Percentiles rank a stretch among this genome's conserved stretches.
Conservation (phyloP, 106 monocot species). For the Iris macrosiphon region DNA sequence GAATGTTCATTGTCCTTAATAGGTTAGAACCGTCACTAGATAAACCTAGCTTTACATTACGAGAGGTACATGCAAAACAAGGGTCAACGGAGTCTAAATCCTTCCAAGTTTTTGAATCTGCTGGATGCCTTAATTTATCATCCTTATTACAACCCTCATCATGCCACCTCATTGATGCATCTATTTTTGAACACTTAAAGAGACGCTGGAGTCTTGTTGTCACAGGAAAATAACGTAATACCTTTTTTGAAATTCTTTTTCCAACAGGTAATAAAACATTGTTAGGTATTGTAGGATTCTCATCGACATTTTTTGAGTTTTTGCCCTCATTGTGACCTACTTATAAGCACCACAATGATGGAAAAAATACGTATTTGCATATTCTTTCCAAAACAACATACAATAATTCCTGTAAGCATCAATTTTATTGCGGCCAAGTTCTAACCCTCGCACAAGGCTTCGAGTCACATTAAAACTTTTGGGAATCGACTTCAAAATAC, state of each 20-base stretch:
- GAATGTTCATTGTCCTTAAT: too few relatives aligned
- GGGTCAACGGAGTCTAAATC: neutral
- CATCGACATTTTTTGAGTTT: too few relatives aligned
- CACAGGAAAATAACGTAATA: neutral
- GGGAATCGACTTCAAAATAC: neutral
- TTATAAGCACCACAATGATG: neutral
- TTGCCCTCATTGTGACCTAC: neutral
- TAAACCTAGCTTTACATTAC: neutral
- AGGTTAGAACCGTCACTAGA: constrained; percentile 3
- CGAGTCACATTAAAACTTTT: too few relatives aligned
- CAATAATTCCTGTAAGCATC: too few relatives aligned
- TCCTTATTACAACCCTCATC: too few relatives aligned
- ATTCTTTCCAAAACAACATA: too few relatives aligned
- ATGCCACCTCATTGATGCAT: neutral
- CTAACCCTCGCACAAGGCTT: neutral
- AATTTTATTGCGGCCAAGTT: too few relatives aligned
- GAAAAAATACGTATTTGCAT: neutral
- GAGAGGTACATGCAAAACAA: neutral
- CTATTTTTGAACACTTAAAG: neutral
- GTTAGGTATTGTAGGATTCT: too few relatives aligned
- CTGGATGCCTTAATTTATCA: neutral
- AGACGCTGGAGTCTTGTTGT: neutral
- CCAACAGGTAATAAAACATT: neutral
- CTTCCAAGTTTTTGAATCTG: neutral
- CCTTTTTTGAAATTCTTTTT: neutral